phyloP scores from a whole-genome alignment of 2,329 filamentous ascomycete genomes.

The Myriosclerotinia duriaeana region DNA sequence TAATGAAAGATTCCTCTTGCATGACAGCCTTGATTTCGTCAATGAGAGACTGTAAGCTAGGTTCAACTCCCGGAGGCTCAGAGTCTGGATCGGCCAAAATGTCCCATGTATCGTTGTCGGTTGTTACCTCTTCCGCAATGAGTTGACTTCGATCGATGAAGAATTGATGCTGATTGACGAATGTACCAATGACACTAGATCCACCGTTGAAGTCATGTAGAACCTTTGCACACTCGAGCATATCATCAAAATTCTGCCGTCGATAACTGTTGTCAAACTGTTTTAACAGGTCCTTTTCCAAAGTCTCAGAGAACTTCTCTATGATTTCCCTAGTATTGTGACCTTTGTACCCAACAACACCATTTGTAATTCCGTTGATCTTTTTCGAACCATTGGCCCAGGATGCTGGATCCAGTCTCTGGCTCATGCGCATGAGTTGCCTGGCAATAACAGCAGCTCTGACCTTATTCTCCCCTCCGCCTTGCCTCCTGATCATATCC shows the following conservation, averaged over 20 bases:
- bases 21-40: slow-evolving; percentile 95
- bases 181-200: slow-evolving; percentile 89
- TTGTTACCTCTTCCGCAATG: slow-evolving; percentile 65
- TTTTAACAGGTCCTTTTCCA: slow-evolving; percentile 92
- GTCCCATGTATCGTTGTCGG: slow-evolving; percentile 72
- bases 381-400: slow-evolving; percentile 63
- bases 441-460: slow-evolving; percentile 90
- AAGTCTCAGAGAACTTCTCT: slow-evolving; percentile 92
- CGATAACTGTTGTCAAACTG: slow-evolving; percentile 98
- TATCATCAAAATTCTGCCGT: slow-evolving; percentile 92
- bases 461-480: slow-evolving; percentile 87
- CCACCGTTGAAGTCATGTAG: slow-evolving; percentile 95
- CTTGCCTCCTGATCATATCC: slow-evolving; percentile 75
- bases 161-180: slow-evolving; percentile 99
- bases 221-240: slow-evolving; percentile 95
- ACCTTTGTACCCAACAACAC: slow-evolving; percentile 46
- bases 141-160: slow-evolving; percentile 96
- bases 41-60: slow-evolving; percentile 84
- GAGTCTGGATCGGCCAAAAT: slow-evolving; percentile 90
- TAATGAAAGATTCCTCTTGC: slow-evolving; percentile 95
- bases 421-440: slow-evolving; percentile 91
- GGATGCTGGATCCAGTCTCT: slow-evolving; percentile 76
- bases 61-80: slow-evolving; percentile 86
- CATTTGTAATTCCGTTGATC: slow-evolving; percentile 49
- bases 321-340: slow-evolving; percentile 80